Percentiles rank a stretch among this genome's conserved stretches.
Conservation (phyloP, 2,329 filamentous ascomycete genomes). For the Macrophomina pseudophaseolina region DNA sequence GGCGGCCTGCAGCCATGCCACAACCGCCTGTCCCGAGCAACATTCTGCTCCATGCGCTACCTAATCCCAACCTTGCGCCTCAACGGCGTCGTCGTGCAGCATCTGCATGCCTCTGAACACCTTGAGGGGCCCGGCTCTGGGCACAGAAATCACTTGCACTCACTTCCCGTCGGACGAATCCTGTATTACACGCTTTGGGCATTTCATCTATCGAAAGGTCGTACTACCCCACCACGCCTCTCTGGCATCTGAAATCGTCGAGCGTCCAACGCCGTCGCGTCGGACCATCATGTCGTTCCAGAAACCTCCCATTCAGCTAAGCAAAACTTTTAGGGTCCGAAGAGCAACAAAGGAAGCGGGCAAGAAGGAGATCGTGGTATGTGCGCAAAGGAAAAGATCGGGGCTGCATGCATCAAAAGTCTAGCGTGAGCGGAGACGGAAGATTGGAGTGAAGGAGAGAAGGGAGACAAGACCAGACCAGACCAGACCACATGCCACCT, state of each 20-base stretch:
- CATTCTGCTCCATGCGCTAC: slow-evolving; percentile 21
- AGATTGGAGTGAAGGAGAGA: slow-evolving; percentile 16
- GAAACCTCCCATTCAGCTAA: slow-evolving; percentile 23
- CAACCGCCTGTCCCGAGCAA: slow-evolving; percentile 5
- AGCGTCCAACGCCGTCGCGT: slow-evolving; percentile 15
- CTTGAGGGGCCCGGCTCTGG: background rate
- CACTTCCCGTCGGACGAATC: background rate
- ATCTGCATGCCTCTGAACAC: background rate
- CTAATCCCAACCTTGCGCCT: slow-evolving; percentile 20
- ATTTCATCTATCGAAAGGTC: slow-evolving; percentile 22
- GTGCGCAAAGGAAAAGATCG: slow-evolving; percentile 13
- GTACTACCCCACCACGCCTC: slow-evolving; percentile 11
- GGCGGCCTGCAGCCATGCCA: slow-evolving; percentile 5
- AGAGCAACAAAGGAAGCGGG: slow-evolving; percentile 14
- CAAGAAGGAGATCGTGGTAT: slow-evolving; percentile 13
- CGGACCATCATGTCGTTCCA: slow-evolving; percentile 2
- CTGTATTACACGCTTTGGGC: slow-evolving; percentile 19
- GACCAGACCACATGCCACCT: background rate
- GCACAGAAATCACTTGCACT: background rate
- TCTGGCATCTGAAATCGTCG: slow-evolving; percentile 4
- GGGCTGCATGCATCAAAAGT: slow-evolving; percentile 13
- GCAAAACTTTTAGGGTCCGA: slow-evolving; percentile 21
- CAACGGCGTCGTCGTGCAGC: background rate
- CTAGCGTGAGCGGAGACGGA: slow-evolving; percentile 12
- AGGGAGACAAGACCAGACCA: slow-evolving; percentile 1